These are phyloP conservation scores for Xylaria scruposa DNA, from an alignment of 495 filamentous ascomycete genomes.

Conservation along the genomic window DNA sequence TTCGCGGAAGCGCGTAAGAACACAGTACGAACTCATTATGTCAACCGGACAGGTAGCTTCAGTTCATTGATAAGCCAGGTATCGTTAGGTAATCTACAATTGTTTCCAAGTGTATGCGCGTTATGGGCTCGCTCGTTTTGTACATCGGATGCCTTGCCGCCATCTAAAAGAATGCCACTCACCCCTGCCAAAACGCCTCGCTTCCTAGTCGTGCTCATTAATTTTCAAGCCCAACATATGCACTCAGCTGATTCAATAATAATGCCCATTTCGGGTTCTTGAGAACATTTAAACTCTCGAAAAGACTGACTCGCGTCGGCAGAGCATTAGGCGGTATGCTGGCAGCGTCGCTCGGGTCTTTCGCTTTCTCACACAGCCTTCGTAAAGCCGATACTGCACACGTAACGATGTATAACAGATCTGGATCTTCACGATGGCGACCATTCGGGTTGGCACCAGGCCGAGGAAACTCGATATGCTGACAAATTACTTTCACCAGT, in stretches of 20 bases:
- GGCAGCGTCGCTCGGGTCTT: slow-evolving; percentile 61
- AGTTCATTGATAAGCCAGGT: slow-evolving; percentile 11
- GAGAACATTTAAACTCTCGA: slow-evolving; percentile 68
- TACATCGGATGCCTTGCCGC: slow-evolving; percentile 23
- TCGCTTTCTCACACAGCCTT: slow-evolving; percentile 73
- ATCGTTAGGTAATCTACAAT: slow-evolving; percentile 27
- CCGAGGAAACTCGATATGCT: slow-evolving; percentile 54
- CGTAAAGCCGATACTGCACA: slow-evolving; percentile 74
- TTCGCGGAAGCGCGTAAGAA: neutral
- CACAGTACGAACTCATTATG: neutral
- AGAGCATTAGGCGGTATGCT: slow-evolving; percentile 69
- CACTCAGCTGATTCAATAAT: slow-evolving; percentile 75
- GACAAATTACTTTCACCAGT: slow-evolving; percentile 72
- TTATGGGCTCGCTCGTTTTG: slow-evolving; percentile 24
- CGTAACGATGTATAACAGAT: slow-evolving; percentile 66
- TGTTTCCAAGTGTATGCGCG: slow-evolving; percentile 25
- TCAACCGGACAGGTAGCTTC: neutral
- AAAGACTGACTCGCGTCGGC: slow-evolving; percentile 72
- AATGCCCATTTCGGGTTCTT: slow-evolving; percentile 57
- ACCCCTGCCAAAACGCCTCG: slow-evolving; percentile 29
- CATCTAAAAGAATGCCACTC: slow-evolving; percentile 22
- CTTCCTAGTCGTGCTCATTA: slow-evolving; percentile 36
- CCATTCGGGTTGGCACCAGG: slow-evolving; percentile 39
- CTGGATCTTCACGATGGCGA: slow-evolving; percentile 50
- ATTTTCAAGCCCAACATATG: slow-evolving; percentile 69